phyloP scores from a whole-genome alignment of 371 early-diverging fungal genomes.

The Synchytrium microbalum region DNA sequence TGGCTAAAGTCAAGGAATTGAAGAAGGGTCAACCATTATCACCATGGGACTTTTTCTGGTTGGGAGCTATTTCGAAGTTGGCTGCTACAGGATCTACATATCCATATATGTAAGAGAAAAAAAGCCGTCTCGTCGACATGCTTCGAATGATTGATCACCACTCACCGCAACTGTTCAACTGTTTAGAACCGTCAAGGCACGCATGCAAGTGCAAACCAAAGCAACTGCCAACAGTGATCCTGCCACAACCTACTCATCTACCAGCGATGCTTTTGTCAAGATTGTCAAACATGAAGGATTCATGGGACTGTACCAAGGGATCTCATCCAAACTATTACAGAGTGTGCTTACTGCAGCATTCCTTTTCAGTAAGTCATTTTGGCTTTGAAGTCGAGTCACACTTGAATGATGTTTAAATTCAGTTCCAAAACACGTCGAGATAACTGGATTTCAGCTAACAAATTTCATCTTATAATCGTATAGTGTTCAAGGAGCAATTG shows the following conservation, averaged over 20 bases:
- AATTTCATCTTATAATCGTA: too few species aligned
- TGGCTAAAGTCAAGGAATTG: slow-evolving; percentile 43
- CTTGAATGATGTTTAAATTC: too few species aligned
- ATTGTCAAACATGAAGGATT: slow-evolving; percentile 81
- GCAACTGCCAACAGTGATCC: slow-evolving; percentile 51
- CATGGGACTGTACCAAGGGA: slow-evolving; percentile 78
- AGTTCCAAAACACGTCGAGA: too few species aligned
- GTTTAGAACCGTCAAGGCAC: slow-evolving; percentile 77
- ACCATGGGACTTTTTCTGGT: slow-evolving; percentile 83
- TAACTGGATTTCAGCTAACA: too few species aligned
- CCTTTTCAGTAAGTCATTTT: too few species aligned
- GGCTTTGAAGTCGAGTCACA: too few species aligned
- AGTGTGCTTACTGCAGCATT: slow-evolving; percentile 87
- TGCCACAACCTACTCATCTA: slow-evolving; percentile 65
- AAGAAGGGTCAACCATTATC: slow-evolving; percentile 50
- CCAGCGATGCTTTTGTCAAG: slow-evolving; percentile 82
- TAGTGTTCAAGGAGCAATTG: too few species aligned
- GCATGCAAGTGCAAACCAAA: slow-evolving; percentile 85
- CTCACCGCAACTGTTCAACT: background rate
- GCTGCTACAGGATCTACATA: slow-evolving; percentile 91
- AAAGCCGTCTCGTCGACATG: background rate
- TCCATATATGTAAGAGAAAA: slow-evolving; percentile 77
- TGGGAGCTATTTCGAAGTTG: slow-evolving; percentile 91
- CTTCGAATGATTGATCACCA: background rate
- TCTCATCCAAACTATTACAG: slow-evolving; percentile 85